Percentiles rank a stretch among this genome's conserved stretches.
Evolutionary conservation across 306 rosid species (phyloP).

Genomic region (Cucumis melo): DNA sequence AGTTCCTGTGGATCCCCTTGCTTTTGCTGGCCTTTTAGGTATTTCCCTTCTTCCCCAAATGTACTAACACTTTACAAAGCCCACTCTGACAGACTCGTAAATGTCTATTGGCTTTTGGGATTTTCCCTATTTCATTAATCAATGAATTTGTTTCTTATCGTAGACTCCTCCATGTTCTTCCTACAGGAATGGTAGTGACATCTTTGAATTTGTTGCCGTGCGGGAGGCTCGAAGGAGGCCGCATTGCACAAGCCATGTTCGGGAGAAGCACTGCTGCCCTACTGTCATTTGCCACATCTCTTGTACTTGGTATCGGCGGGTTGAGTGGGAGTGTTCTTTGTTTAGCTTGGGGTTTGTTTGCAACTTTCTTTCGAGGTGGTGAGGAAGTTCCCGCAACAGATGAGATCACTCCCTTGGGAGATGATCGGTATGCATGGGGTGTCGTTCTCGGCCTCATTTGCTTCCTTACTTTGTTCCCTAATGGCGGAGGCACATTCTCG

Average conservation of each 20-base stretch:
- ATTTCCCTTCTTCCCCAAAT: slow-evolving; percentile 6
- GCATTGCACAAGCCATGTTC: slow-evolving; percentile 86
- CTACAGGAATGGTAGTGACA: slow-evolving; percentile 93
- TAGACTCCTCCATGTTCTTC: not conserved
- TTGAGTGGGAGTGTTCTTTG: slow-evolving; percentile 88
- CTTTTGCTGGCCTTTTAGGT: slow-evolving; percentile 95
- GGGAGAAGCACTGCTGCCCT: slow-evolving; percentile 63
- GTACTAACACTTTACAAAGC: not conserved
- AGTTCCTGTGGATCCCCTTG: slow-evolving; percentile 95
- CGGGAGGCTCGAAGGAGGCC: slow-evolving; percentile 92
- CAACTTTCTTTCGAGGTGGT: slow-evolving; percentile 83
- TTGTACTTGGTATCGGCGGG: slow-evolving; percentile 78
- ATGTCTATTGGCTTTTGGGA: too few species aligned
- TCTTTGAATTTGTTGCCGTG: slow-evolving; percentile 77
- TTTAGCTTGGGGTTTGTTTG: slow-evolving; percentile 89
- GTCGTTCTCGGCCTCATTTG: slow-evolving; percentile 67
- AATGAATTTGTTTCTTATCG: too few species aligned
- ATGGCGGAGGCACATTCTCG: slow-evolving; percentile 77
- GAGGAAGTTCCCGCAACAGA: slow-evolving; percentile 85
- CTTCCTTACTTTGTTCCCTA: slow-evolving; percentile 83
- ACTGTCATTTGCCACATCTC: slow-evolving; percentile 61
- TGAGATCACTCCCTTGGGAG: slow-evolving; percentile 69
- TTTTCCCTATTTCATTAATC: too few species aligned
- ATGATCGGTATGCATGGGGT: slow-evolving; percentile 74
- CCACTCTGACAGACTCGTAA: not conserved